Evolutionary conservation across 352 stramenopile species (phyloP), one percentile per base, ranked within the genome.

Genomic region (Peronospora destructor): DNA sequence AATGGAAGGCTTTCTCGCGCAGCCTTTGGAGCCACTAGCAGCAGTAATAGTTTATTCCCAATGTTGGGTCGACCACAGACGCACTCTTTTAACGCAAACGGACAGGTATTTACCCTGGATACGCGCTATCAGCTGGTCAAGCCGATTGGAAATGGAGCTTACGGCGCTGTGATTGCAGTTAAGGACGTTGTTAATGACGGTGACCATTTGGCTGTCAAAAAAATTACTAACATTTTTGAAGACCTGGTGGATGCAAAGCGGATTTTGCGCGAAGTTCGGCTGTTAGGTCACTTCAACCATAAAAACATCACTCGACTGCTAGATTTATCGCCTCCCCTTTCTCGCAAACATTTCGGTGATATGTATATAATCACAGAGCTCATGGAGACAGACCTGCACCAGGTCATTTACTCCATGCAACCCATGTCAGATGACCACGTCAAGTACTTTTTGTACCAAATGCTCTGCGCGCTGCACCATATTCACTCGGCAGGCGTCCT

Each of bases 171-270:
- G n/a, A 92, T 96, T 40, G 84, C 81, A 9, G 87, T 87, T 43
- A 74, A 80, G 12, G 76, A 94, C 52, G 49, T 64, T n/a, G 41
- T 82, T 1, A 59, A 66, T 6, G 49, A 42, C 1, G 62, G 68
- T 16, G 60, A 64, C 11, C 84, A 90, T 56, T 68, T 97, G 23
- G 91, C 91, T 6, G 95, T 97, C 44, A 97, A 97, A 70, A 97
- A 97, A 66, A 95, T 97, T 46, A 77, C 84, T 0, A 84, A 85
- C 35, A 87, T 90, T 17, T 98, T 98, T 64, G 87, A 97, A 34
- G 95, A 99, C 65, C 83, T 98, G 37, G 95, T 98, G 44, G 96
- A 99, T 69, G 96, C 96, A 12, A 99, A 98, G 66, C 84, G 96
- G 14, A 99, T 98, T 59, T 67, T 99, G 23, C 75, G 95, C 11